Evolutionary conservation across 2,329 filamentous ascomycete species (phyloP).

Genomic region (Teratosphaeria gauchensis): DNA sequence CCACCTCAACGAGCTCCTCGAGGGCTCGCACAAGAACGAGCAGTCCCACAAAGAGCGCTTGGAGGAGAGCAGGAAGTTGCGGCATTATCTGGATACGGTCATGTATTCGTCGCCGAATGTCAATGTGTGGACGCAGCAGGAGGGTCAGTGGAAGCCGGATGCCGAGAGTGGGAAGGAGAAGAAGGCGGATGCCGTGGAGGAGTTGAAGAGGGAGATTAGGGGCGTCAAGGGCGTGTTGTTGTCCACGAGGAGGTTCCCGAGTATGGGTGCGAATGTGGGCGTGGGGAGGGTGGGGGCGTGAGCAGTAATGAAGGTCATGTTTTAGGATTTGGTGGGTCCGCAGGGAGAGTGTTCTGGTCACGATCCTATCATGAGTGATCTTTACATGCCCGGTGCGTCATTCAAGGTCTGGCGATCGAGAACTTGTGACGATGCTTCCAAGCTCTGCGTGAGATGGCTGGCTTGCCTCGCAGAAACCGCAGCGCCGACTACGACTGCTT

Average conservation of each 20-base stretch:
- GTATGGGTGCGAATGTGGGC: slow-evolving; percentile 15
- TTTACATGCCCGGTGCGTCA: too few relatives aligned
- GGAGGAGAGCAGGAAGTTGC: slow-evolving; percentile 42
- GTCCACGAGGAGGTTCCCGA: slow-evolving; percentile 60
- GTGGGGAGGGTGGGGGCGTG: not conserved
- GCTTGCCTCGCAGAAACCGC: too few relatives aligned
- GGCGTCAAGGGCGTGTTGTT: slow-evolving; percentile 71
- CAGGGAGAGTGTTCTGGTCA: too few relatives aligned
- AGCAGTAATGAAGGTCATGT: not conserved
- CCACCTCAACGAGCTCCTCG: slow-evolving; percentile 40
- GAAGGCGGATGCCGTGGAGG: slow-evolving; percentile 59
- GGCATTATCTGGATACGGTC: slow-evolving; percentile 56
- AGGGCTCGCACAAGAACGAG: slow-evolving; percentile 40
- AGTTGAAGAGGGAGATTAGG: slow-evolving; percentile 64
- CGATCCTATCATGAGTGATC: too few relatives aligned
- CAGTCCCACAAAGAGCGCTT: slow-evolving; percentile 45
- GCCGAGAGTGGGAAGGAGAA: not conserved
- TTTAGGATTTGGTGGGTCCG: too few relatives aligned
- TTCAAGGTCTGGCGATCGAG: too few relatives aligned
- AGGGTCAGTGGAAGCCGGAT: not conserved
- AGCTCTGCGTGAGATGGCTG: too few relatives aligned
- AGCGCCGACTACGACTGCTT: too few relatives aligned
- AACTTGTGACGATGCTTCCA: too few relatives aligned
- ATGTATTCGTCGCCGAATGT: slow-evolving; percentile 31
- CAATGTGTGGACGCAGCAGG: not conserved